These are phyloP conservation scores for Chloris gayana DNA, from an alignment of 176 grass and related monocot genomes.

Conservation along the genomic window DNA sequence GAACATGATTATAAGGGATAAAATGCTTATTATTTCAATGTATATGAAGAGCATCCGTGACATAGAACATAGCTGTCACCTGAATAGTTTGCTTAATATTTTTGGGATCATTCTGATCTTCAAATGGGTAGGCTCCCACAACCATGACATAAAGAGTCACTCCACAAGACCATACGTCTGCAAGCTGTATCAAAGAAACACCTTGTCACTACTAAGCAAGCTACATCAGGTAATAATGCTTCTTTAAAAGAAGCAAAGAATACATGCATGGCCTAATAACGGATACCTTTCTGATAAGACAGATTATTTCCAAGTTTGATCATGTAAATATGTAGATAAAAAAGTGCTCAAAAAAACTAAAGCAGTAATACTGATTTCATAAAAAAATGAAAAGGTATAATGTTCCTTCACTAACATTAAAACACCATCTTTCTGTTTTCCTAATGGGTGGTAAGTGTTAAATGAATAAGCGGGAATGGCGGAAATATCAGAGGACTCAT, in stretches of 20 bases:
- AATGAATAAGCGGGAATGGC: background rate
- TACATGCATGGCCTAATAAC: background rate
- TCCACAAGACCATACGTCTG: conserved; percentile 97
- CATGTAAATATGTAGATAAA: background rate
- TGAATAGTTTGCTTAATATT: conserved; percentile 76
- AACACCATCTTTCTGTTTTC: background rate
- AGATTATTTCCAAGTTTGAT: background rate
- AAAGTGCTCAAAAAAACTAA: background rate
- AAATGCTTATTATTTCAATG: background rate
- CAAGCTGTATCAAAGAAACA: conserved; percentile 52
- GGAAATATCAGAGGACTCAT: background rate
- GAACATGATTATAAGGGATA: background rate
- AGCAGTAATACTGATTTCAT: background rate
- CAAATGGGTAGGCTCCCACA: conserved; percentile 87
- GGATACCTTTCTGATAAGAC: background rate
- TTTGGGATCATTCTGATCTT: conserved; percentile 87
- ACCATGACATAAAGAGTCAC: conserved; percentile 94
- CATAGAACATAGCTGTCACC: conserved; percentile 41
- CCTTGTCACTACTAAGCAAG: background rate
- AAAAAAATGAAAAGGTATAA: background rate
- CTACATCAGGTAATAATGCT: conserved; percentile 5
- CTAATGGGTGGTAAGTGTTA: background rate
- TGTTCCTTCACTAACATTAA: background rate
- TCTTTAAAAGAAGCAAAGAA: background rate
- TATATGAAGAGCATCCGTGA: background rate